phyloP scores from a whole-genome alignment of 805 yeast genomes.

The Metschnikowia rubicola region DNA sequence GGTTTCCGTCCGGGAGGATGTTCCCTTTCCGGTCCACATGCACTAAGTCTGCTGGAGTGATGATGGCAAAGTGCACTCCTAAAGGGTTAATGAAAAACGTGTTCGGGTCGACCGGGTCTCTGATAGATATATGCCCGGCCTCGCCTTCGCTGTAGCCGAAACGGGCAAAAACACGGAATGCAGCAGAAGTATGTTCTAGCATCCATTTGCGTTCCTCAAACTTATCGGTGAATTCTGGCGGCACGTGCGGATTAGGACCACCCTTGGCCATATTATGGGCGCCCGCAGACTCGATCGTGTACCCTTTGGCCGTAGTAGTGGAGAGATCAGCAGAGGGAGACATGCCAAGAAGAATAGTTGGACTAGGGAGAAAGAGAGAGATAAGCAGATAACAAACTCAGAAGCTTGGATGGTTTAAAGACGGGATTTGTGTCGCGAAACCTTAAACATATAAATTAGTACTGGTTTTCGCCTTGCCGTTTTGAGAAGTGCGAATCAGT shows the following conservation, averaged over 20 bases:
- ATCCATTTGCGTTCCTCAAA: slow-evolving; percentile 7
- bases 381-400: no score
- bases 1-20: slow-evolving; percentile 10
- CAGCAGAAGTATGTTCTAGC: slow-evolving; percentile 7
- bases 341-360: not conserved
- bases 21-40: slow-evolving; percentile 7
- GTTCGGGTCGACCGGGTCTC: slow-evolving; percentile 13
- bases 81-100: slow-evolving; percentile 14
- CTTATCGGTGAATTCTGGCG: slow-evolving; percentile 8
- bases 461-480: no score
- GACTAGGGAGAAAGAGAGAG: no score
- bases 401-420: no score
- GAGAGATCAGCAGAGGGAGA: not conserved
- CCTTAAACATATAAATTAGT: no score
- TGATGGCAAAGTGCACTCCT: slow-evolving; percentile 12
- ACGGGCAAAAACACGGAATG: slow-evolving; percentile 12
- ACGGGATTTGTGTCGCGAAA: no score
- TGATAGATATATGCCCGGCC: slow-evolving; percentile 12
- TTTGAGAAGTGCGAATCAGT: no score
- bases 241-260: slow-evolving; percentile 5
- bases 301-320: slow-evolving; percentile 3
- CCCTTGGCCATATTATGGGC: slow-evolving; percentile 14
- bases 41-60: slow-evolving; percentile 9
- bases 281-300: slow-evolving; percentile 4
- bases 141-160: slow-evolving; percentile 11